Percentiles rank a stretch among this genome's conserved stretches.
Evolutionary conservation across 331 rosid species (phyloP).

Genomic region (Rhamnella rubrinervis): DNA sequence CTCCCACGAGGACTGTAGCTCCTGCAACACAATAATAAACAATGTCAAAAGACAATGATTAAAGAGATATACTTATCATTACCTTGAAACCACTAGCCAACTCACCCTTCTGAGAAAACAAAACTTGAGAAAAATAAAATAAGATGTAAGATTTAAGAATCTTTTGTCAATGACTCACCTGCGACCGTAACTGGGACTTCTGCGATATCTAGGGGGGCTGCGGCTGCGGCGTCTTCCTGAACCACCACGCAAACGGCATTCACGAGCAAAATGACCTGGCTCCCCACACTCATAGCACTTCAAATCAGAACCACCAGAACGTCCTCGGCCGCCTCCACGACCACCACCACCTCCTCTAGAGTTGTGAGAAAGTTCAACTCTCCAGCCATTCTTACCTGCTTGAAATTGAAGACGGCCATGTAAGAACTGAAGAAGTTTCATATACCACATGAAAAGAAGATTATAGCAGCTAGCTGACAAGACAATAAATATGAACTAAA

Average conservation of each 20-base stretch:
- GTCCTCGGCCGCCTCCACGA: slow-evolving; percentile 79
- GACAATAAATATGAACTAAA: background rate
- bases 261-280: slow-evolving; percentile 99
- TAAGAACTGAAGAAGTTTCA: background rate
- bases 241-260: slow-evolving; percentile 90
- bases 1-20: slow-evolving; percentile 93
- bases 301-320: slow-evolving; percentile 94
- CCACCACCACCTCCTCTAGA: slow-evolving; percentile 76
- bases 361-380: slow-evolving; percentile 99
- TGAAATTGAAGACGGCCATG: slow-evolving; percentile 12
- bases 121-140: background rate
- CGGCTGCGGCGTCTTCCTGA: slow-evolving; percentile 93
- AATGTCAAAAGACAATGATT: slow-evolving; percentile 9
- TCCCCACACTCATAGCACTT: slow-evolving; percentile 99
- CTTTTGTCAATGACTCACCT: slow-evolving; percentile 41
- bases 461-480: background rate
- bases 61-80: background rate
- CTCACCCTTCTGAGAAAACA: no score
- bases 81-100: background rate
- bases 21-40: slow-evolving; percentile 41
- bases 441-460: background rate
- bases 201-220: slow-evolving; percentile 85
- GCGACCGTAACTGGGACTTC: slow-evolving; percentile 98
- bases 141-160: background rate
- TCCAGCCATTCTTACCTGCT: slow-evolving; percentile 97